phyloP scores from a whole-genome alignment of 2,329 filamentous ascomycete species.

The Blumeria hordei region DNA sequence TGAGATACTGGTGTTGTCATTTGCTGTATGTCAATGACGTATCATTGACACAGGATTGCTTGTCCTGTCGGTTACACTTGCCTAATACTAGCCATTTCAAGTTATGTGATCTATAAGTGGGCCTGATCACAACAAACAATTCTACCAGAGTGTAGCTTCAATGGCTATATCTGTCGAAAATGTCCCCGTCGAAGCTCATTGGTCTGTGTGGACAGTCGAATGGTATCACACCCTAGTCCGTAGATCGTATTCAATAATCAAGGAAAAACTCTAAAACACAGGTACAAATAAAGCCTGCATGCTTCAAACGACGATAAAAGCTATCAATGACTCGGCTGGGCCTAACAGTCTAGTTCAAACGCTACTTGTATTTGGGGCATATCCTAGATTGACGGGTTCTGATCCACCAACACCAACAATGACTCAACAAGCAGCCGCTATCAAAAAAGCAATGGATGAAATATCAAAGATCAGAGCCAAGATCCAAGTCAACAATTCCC shows the following conservation, averaged over 20 bases:
- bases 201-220: not conserved
- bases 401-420: not conserved
- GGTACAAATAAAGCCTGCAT: not conserved
- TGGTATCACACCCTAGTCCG: no score
- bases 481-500: conserved; percentile 1
- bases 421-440: not conserved
- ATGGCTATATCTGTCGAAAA: not conserved
- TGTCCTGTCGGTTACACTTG: no score
- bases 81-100: no score
- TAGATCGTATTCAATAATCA: not conserved
- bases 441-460: conserved; percentile 4
- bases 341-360: not conserved
- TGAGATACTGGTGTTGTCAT: no score
- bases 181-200: conserved; percentile 1
- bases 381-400: not conserved
- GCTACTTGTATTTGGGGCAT: not conserved
- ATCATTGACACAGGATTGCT: no score
- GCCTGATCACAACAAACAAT: no score
- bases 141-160: not conserved
- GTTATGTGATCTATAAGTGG: no score
- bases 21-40: no score
- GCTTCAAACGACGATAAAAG: not conserved
- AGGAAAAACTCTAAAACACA: no score
- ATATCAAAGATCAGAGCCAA: not conserved
- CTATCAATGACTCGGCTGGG: not conserved